phyloP scores from a whole-genome alignment of 345 rosid species.

The Conringia planisiliqua region DNA sequence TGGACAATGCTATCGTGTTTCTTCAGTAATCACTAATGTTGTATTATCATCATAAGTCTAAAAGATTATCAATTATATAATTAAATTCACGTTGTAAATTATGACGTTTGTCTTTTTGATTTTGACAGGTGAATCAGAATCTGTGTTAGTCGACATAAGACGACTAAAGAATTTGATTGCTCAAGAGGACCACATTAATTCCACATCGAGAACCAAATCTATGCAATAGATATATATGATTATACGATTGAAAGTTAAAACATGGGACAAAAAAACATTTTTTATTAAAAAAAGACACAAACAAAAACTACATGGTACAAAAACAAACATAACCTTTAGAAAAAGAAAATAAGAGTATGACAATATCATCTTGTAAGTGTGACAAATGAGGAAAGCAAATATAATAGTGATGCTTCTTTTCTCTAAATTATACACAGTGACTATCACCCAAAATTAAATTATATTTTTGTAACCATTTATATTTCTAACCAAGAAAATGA shows the following conservation, averaged over 20 bases:
- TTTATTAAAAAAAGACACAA: neutral
- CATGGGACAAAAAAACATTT: neutral
- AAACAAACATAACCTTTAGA: neutral
- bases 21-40: neutral
- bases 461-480: too few relatives aligned
- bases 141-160: neutral
- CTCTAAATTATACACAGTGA: too few relatives aligned
- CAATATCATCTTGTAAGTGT: too few relatives aligned
- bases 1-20: neutral
- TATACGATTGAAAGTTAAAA: neutral
- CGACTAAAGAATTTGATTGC: neutral
- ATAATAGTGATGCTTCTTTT: too few relatives aligned
- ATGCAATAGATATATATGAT: neutral
- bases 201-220: neutral
- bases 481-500: too few relatives aligned
- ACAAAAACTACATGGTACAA: neutral
- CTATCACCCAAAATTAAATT: too few relatives aligned
- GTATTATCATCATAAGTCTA: neutral
- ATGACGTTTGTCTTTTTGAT: conserved; percentile 3
- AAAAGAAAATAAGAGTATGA: neutral
- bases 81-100: neutral
- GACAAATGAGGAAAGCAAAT: too few relatives aligned
- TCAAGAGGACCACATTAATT: conserved; percentile 6
- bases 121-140: conserved; percentile 10
- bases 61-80: neutral